Conservation (phyloP, 306 rosid species). For the Quercus glauca region DNA sequence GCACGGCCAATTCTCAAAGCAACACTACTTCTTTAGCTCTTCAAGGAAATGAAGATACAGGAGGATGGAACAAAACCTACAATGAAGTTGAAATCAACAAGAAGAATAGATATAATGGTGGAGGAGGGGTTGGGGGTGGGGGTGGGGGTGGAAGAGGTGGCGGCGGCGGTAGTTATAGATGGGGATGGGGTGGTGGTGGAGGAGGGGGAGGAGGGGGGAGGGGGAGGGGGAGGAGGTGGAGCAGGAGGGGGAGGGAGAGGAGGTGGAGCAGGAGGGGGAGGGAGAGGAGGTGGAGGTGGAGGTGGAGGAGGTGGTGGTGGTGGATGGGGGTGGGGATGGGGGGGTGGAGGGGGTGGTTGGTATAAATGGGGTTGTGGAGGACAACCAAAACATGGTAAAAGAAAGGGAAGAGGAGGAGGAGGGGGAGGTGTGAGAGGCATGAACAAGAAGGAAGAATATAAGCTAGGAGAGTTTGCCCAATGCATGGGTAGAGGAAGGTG, state of each 20-base stretch:
- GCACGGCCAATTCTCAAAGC: slow-evolving; percentile 24
- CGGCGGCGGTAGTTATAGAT: slow-evolving; percentile 23
- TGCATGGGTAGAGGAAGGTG: slow-evolving; percentile 72
- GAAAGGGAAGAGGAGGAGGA: slow-evolving; percentile 18
- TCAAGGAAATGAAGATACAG: slow-evolving; percentile 14
- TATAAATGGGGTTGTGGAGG: slow-evolving; percentile 78
- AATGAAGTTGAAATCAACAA: slow-evolving; percentile 30
- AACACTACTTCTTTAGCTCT: slow-evolving; percentile 18
- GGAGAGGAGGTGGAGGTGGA: not conserved
- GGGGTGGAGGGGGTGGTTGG: slow-evolving; percentile 80
- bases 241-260: too few species aligned
- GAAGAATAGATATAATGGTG: not conserved
- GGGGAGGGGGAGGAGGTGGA: too few species aligned
- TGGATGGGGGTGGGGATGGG: slow-evolving; percentile 61
- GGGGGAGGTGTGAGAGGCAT: slow-evolving; percentile 15
- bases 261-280: not conserved
- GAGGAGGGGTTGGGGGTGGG: not conserved
- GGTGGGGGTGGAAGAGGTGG: slow-evolving; percentile 76
- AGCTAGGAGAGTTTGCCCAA: slow-evolving; percentile 68
- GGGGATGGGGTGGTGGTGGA: slow-evolving; percentile 7
- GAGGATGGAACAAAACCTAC: slow-evolving; percentile 18
- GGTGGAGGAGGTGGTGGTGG: not conserved
- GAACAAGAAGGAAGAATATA: slow-evolving; percentile 36
- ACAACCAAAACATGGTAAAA: slow-evolving; percentile 27
- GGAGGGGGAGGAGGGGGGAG: slow-evolving; percentile 2